Evolutionary conservation across 306 rosid species (phyloP), one percentile per base, ranked within the genome.

Genomic region (Chamaecrista fasciculata): DNA sequence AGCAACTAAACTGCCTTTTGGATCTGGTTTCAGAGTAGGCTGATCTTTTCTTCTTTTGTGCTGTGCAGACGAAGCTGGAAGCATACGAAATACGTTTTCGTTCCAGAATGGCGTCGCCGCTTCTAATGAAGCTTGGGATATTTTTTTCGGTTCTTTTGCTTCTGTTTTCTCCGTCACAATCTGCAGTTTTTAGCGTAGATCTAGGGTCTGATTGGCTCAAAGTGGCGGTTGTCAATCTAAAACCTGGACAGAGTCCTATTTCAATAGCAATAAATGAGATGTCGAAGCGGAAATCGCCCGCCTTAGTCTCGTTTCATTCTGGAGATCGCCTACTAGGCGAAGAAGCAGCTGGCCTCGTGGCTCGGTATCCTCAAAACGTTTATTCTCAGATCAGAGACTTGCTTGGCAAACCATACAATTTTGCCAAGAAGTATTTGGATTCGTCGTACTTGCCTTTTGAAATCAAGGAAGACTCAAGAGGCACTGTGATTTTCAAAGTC

Each of bases 281-380:
- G 99, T 94, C 99, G 7, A 94, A 94, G 74, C 83, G 99, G 2
- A 94, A 94, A 81, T 84, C 97, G 4, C 99, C 99, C 16, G 87
- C 82, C 19, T 62, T 91, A 9, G 96, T 91, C 3, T 85, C 99
- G 10, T 88, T 94, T 75, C 91, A 88, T 19, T 84, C 95, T 6
- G 95, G 96, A 10, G 51, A 85, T 59, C 95, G 99, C 14, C 83
- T 94, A 15, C 76, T 94, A 5, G 99, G 86, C 2, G 99, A 94
- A 72, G 99, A 94, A 73, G 99, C 99, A 0, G 96, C 99, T 0
- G 97, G 97, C 21, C 70, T 94, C 23, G 85, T 75, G 23, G 99
- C 99, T 4, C 83, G 97, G 62, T 94, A 91, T 73, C 99, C 99
- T 2, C 88, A 85, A 9, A 87, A 86, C 36, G 99, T 94, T 21